Conservation (phyloP, 768 basidiomycete genomes). For the Rhizopogon vulgaris region DNA sequence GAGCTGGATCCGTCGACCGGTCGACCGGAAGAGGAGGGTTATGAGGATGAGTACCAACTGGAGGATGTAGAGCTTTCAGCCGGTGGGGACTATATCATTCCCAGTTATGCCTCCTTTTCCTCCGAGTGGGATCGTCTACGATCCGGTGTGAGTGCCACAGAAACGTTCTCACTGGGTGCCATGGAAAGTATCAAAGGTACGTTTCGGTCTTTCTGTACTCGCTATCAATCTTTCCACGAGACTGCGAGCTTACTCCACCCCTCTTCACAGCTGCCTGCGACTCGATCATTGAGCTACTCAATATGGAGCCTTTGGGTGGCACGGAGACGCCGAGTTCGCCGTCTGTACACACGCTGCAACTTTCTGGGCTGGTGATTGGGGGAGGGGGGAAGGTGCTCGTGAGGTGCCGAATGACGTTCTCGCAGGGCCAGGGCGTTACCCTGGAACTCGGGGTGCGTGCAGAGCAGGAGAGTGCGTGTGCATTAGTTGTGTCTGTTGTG, state of each 20-base stretch:
- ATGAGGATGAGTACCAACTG: slow-evolving; percentile 96
- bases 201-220: slow-evolving; percentile 20
- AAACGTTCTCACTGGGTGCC: slow-evolving; percentile 88
- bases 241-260: background rate
- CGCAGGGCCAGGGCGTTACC: slow-evolving; percentile 85
- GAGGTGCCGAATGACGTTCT: slow-evolving; percentile 93
- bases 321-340: slow-evolving; percentile 75
- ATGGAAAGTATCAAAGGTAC: slow-evolving; percentile 92
- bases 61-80: slow-evolving; percentile 94
- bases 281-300: slow-evolving; percentile 91
- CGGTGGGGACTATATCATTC: slow-evolving; percentile 90
- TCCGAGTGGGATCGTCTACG: slow-evolving; percentile 94
- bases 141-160: slow-evolving; percentile 71
- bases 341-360: slow-evolving; percentile 89
- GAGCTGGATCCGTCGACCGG: slow-evolving; percentile 95
- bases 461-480: slow-evolving; percentile 81
- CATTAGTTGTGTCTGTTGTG: slow-evolving; percentile 87
- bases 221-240: slow-evolving; percentile 6
- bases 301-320: slow-evolving; percentile 96
- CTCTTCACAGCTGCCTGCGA: slow-evolving; percentile 80
- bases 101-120: slow-evolving; percentile 88
- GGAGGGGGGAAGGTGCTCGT: slow-evolving; percentile 96
- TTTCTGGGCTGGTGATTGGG: slow-evolving; percentile 86
- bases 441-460: slow-evolving; percentile 88
- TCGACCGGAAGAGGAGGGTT: slow-evolving; percentile 96